Percentiles rank a stretch among this genome's conserved stretches.
Evolutionary conservation across 2,329 filamentous ascomycete genomes (phyloP).

Genomic region (Xylogone sp.): DNA sequence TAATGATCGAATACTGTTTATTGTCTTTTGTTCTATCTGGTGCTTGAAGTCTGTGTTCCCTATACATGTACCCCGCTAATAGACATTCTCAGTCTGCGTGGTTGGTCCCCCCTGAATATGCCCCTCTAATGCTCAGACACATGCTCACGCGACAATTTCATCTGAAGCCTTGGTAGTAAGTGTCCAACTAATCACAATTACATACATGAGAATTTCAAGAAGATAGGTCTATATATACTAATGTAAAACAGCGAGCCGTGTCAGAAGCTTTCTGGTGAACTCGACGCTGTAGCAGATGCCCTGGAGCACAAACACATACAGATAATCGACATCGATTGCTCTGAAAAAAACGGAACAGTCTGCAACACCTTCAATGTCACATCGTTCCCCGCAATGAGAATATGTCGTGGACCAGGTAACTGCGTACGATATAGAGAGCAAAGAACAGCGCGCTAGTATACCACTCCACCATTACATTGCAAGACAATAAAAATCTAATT

Average conservation of each 20-base stretch:
- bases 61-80: not conserved
- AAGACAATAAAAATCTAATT: too few relatives aligned
- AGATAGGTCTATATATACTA: too few relatives aligned
- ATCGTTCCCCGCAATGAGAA: constrained; percentile 65
- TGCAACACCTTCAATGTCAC: constrained; percentile 61
- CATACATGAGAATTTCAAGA: too few relatives aligned
- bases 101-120: not conserved
- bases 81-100: not conserved
- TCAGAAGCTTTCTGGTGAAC: constrained; percentile 34
- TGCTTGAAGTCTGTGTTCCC: too few relatives aligned
- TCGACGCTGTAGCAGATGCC: constrained; percentile 43
- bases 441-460: constrained; percentile 44
- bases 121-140: not conserved
- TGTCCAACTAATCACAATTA: not conserved
- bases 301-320: constrained; percentile 44
- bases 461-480: constrained; percentile 9
- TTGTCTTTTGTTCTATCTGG: too few relatives aligned
- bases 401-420: constrained; percentile 60
- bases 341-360: constrained; percentile 53
- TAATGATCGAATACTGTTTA: too few relatives aligned
- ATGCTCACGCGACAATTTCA: not conserved
- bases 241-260: constrained; percentile 4
- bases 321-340: constrained; percentile 55
- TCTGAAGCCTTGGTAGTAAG: not conserved
- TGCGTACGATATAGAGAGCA: constrained; percentile 55